phyloP scores from a whole-genome alignment of 1,284 basidiomycete genomes.

The Malassezia nana region DNA sequence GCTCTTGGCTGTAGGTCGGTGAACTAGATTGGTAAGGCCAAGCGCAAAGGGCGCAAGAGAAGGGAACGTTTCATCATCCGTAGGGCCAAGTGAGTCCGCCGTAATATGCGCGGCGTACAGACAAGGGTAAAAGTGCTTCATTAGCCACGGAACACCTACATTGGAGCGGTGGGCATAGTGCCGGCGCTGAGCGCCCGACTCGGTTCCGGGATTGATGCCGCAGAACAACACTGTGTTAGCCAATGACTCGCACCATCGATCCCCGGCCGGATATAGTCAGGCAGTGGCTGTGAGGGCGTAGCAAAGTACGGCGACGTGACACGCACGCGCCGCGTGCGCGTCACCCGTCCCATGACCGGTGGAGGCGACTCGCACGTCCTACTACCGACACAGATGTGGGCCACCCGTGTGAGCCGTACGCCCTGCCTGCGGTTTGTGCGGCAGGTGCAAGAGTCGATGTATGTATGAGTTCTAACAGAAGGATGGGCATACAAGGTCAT shows the following conservation, averaged over 20 bases:
- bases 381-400: not conserved
- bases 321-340: not conserved
- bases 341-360: not conserved
- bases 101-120: slow-evolving; percentile 10
- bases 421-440: slow-evolving; percentile 30
- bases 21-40: slow-evolving; percentile 14
- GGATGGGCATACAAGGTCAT: slow-evolving; percentile 25
- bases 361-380: not conserved
- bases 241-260: not conserved
- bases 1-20: slow-evolving; percentile 8
- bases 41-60: not conserved
- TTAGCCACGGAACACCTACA: not conserved
- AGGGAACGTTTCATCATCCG: slow-evolving; percentile 6
- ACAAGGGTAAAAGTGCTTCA: slow-evolving; percentile 11
- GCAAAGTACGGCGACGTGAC: slow-evolving; percentile 10
- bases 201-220: slow-evolving; percentile 15
- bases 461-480: slow-evolving; percentile 1
- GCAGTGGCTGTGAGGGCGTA: not conserved
- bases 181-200: slow-evolving; percentile 10
- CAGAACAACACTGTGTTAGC: slow-evolving; percentile 12
- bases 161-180: slow-evolving; percentile 17
- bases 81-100: not conserved
- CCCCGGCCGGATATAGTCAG: slow-evolving; percentile 2
- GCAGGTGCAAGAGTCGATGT: slow-evolving; percentile 15
- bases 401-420: not conserved